Evolutionary conservation across 2,329 filamentous ascomycete species (phyloP).

Genomic region (Catunica adiposa): DNA sequence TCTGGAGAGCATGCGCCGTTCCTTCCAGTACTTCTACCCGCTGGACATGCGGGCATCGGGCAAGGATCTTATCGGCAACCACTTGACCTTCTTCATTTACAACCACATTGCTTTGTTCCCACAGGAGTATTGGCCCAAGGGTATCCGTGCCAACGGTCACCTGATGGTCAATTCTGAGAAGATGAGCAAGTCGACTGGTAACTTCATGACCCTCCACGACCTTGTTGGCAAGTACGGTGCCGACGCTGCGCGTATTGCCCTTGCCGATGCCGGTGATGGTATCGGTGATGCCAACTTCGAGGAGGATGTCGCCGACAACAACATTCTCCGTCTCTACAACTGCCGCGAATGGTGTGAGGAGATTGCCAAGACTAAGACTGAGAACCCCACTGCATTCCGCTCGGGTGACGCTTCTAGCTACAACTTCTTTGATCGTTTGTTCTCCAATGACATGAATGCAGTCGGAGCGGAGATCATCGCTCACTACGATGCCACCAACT

Average conservation of each 20-base stretch:
- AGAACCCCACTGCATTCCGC: conserved; percentile 38
- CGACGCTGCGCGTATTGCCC: conserved; percentile 76
- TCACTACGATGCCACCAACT: conserved; percentile 66
- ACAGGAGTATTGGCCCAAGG: conserved; percentile 72
- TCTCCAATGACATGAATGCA: conserved; percentile 82
- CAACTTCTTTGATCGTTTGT: conserved; percentile 72
- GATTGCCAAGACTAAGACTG: conserved; percentile 48
- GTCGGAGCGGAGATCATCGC: conserved; percentile 62
- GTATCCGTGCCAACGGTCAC: conserved; percentile 80
- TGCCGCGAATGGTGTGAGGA: conserved; percentile 68
- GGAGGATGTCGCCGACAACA: conserved; percentile 82
- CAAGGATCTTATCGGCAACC: conserved; percentile 86
- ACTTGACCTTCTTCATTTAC: conserved; percentile 91
- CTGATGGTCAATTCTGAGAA: conserved; percentile 91
- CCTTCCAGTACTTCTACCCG: conserved; percentile 96
- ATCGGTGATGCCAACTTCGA: conserved; percentile 96
- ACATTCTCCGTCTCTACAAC: conserved; percentile 66
- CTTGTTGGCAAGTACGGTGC: conserved; percentile 85
- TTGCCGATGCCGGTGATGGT: conserved; percentile 87
- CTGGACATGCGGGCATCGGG: conserved; percentile 75
- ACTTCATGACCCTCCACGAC: conserved; percentile 84
- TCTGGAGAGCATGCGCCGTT: conserved; percentile 66
- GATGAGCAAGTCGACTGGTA: conserved; percentile 96
- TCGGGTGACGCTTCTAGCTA: conserved; percentile 47
- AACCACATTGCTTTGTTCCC: conserved; percentile 82